phyloP scores from a whole-genome alignment of 768 basidiomycete genomes.

The Rubroboletus pulcherrimus region DNA sequence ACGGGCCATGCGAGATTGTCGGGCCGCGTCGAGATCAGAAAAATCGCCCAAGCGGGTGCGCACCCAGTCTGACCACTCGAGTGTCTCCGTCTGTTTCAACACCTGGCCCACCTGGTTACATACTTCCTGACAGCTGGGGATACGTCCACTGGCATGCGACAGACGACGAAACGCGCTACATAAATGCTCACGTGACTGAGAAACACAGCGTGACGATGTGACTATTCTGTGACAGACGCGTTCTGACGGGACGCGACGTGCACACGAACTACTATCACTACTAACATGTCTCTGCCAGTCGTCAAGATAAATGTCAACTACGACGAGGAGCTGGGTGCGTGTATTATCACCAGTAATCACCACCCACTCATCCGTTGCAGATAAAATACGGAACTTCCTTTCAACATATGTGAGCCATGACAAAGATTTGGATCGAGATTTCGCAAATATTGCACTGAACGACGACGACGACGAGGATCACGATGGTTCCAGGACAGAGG shows the following conservation, averaged over 20 bases:
- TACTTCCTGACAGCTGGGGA: constrained; percentile 9
- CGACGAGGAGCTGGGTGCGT: constrained; percentile 64
- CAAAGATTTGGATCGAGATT: constrained; percentile 62
- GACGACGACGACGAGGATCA: constrained; percentile 42
- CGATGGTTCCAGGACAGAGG: constrained; percentile 33
- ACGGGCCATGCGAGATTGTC: neutral
- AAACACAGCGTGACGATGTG: constrained; percentile 11
- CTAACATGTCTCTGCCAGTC: constrained; percentile 62
- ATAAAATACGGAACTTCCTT: constrained; percentile 66
- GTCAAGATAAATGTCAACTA: constrained; percentile 62
- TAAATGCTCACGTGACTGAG: constrained; percentile 12
- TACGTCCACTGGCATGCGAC: neutral
- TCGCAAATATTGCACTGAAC: constrained; percentile 68
- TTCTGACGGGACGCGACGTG: constrained; percentile 17
- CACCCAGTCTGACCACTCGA: constrained; percentile 14
- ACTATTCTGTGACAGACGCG: constrained; percentile 28
- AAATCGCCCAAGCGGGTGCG: neutral
- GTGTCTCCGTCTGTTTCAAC: constrained; percentile 4
- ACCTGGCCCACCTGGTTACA: constrained; percentile 13
- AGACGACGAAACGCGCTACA: neutral
- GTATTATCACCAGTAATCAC: neutral
- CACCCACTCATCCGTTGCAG: constrained; percentile 35
- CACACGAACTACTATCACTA: constrained; percentile 23
- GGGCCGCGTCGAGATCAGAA: neutral
- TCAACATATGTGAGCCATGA: constrained; percentile 60